A percentile compares a stretch with the other conserved stretches of the same genome.
Evolutionary conservation across 1,139 yeast species (phyloP).

Genomic region (Geotrichum aggregatum): DNA sequence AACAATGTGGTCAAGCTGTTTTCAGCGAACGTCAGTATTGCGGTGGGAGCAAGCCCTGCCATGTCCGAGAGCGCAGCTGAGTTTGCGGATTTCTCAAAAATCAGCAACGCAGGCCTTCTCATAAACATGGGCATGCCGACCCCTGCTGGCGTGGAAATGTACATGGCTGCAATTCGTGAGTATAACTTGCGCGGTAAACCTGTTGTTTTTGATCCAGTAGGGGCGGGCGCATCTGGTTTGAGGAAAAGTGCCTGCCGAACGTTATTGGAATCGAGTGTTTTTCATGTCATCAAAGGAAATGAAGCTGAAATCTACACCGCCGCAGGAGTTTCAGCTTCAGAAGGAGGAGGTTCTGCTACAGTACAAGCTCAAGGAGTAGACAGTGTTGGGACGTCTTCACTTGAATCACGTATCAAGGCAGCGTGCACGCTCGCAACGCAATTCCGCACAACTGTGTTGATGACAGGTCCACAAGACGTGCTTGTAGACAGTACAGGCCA

Average conservation of each 20-base stretch:
- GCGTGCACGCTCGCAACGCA: constrained; percentile 54
- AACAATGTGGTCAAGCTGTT: constrained; percentile 85
- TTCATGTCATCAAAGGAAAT: constrained; percentile 79
- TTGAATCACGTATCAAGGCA: constrained; percentile 29
- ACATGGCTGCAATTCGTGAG: constrained; percentile 50
- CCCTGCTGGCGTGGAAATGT: constrained; percentile 44
- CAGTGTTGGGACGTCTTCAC: constrained; percentile 38
- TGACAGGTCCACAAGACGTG: constrained; percentile 57
- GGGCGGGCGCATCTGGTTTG: constrained; percentile 73
- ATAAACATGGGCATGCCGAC: constrained; percentile 76
- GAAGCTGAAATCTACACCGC: constrained; percentile 68
- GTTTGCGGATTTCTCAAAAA: constrained; percentile 58
- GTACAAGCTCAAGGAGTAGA: constrained; percentile 32
- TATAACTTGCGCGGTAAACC: constrained; percentile 60
- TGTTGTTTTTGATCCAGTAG: constrained; percentile 85
- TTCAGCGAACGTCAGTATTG: constrained; percentile 84
- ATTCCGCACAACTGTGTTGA: constrained; percentile 61
- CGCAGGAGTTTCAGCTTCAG: constrained; percentile 38
- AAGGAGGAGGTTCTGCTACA: constrained; percentile 39
- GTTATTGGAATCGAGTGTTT: constrained; percentile 55
- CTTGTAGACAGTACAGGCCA: constrained; percentile 44
- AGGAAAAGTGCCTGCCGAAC: constrained; percentile 49
- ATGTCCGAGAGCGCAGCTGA: constrained; percentile 81
- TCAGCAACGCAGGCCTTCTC: constrained; percentile 52
- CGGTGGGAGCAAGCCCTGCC: constrained; percentile 82